Percentiles rank a stretch among this genome's conserved stretches.
Conservation (phyloP, 176 grass and related monocot genomes). For the Zea luxurians region DNA sequence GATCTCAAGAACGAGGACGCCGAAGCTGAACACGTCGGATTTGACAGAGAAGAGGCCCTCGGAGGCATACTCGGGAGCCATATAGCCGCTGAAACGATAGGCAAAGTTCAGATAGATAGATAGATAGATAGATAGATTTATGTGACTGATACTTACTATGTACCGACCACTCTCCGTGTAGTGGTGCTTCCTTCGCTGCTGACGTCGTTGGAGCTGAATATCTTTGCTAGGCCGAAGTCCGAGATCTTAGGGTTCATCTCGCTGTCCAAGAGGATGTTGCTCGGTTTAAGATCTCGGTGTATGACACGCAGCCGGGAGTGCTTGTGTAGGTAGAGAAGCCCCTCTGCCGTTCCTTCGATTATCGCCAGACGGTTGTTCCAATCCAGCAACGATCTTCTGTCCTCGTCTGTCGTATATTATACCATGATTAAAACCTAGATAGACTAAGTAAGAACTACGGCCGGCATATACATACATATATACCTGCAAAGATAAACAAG, state of each 20-base stretch:
- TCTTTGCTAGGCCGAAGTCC: constrained; percentile 51
- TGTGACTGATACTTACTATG: constrained; percentile 25
- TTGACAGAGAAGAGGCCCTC: constrained; percentile 16
- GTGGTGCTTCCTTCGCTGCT: constrained; percentile 14
- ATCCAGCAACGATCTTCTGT: constrained; percentile 32
- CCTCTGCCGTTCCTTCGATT: constrained; percentile 44
- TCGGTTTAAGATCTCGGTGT: constrained; percentile 54
- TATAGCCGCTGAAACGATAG: constrained; percentile 16
- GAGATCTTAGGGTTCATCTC: constrained; percentile 44
- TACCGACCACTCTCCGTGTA: constrained; percentile 42
- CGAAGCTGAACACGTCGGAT: constrained; percentile 18
- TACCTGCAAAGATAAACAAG: constrained; percentile 59
- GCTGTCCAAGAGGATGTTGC: constrained; percentile 45
- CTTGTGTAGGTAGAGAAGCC: constrained; percentile 53
- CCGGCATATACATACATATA: not conserved
- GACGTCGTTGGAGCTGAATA: constrained; percentile 35
- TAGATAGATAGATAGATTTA: not conserved
- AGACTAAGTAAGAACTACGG: no score
- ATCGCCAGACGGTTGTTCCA: constrained; percentile 37
- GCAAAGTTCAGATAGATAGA: not conserved
- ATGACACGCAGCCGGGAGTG: constrained; percentile 46
- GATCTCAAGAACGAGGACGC: constrained; percentile 26
- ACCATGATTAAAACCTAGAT: no score
- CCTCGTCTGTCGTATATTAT: constrained; percentile 12
- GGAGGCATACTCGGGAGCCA: constrained; percentile 28